Conservation (phyloP, 208 protist species). For the Trypanosoma caninum region DNA sequence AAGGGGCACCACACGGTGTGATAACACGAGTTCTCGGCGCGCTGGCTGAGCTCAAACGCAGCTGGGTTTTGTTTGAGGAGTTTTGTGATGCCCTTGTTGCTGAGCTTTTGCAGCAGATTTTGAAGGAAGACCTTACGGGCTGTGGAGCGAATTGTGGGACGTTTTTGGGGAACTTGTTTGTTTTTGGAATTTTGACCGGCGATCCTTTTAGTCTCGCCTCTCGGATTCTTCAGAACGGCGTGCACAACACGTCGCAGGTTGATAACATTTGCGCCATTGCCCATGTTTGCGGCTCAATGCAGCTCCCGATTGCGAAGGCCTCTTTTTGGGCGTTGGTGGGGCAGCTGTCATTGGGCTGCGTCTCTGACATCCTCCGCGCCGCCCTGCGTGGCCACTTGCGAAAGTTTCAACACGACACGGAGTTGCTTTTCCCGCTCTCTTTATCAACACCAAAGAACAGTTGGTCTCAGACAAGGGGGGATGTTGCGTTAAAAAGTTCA, state of each 20-base stretch:
- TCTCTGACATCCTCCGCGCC: conserved; percentile 23
- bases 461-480: background rate
- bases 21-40: conserved; percentile 39
- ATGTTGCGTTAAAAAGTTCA: background rate
- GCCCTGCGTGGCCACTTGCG: conserved; percentile 55
- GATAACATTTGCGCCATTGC: conserved; percentile 77
- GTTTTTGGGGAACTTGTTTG: conserved; percentile 56
- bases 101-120: conserved; percentile 44
- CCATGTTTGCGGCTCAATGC: conserved; percentile 48
- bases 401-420: conserved; percentile 34
- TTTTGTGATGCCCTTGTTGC: conserved; percentile 67
- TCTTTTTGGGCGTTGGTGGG: conserved; percentile 75
- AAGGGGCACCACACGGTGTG: conserved; percentile 34
- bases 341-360: conserved; percentile 29
- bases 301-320: conserved; percentile 52
- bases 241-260: conserved; percentile 36
- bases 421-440: conserved; percentile 9
- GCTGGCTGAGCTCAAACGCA: conserved; percentile 28
- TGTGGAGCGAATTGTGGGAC: conserved; percentile 52
- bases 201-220: conserved; percentile 75
- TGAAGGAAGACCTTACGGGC: conserved; percentile 29
- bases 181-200: conserved; percentile 41
- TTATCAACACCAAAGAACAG: background rate
- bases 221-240: conserved; percentile 55
- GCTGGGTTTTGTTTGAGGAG: conserved; percentile 27